phyloP scores from a whole-genome alignment of 345 rosid species.

The Clausena lansium region DNA sequence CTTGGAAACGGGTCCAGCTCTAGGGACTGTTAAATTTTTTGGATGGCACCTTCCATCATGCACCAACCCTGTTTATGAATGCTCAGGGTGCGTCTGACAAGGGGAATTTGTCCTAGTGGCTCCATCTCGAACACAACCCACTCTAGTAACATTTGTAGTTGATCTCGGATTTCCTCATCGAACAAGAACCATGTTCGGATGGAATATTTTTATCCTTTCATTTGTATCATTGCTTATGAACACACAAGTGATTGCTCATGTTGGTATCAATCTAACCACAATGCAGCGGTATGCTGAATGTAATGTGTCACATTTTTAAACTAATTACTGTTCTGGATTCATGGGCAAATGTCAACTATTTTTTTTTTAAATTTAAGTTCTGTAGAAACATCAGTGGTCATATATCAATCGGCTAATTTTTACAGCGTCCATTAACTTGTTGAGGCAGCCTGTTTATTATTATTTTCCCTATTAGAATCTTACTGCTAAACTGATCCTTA shows the following conservation, averaged over 20 bases:
- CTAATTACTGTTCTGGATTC: too few relatives aligned
- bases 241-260: too few relatives aligned
- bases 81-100: neutral
- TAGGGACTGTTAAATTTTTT: neutral
- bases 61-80: neutral
- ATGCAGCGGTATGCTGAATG: neutral
- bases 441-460: too few relatives aligned
- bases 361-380: too few relatives aligned
- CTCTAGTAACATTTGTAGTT: neutral
- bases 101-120: neutral
- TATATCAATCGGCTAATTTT: too few relatives aligned
- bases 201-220: neutral
- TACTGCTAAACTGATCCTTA: too few relatives aligned
- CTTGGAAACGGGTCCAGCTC: neutral
- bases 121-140: neutral
- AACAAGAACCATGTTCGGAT: neutral
- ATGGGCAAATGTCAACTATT: too few relatives aligned
- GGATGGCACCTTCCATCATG: neutral
- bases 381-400: too few relatives aligned
- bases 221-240: neutral
- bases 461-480: too few relatives aligned
- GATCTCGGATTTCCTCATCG: neutral
- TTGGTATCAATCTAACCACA: neutral
- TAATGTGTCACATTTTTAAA: too few relatives aligned
- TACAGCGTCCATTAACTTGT: too few relatives aligned